Percentiles rank a stretch among this genome's conserved stretches.
These are phyloP conservation scores for Dendrobium officinale DNA, from an alignment of 106 monocot genomes.

Conservation along the genomic window DNA sequence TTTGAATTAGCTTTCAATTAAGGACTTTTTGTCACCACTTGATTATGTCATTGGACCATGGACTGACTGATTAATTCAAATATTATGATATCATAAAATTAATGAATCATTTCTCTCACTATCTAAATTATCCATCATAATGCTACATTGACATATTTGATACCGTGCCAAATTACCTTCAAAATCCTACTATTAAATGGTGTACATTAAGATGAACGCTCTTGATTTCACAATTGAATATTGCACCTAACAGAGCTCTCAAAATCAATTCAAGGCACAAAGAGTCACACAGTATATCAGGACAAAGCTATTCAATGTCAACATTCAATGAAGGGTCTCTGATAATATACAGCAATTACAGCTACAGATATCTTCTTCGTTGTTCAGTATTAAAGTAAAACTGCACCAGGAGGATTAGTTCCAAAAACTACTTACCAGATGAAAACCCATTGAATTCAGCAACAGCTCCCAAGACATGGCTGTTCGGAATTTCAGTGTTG, in stretches of 20 bases:
- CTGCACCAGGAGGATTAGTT: neutral
- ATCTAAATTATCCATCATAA: neutral
- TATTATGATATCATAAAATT: too few relatives aligned
- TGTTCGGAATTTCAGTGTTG: conserved; percentile 12
- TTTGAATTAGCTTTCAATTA: too few relatives aligned
- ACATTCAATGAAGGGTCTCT: neutral
- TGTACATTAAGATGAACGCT: neutral
- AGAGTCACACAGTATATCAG: neutral
- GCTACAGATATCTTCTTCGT: neutral
- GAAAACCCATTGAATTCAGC: conserved; percentile 1
- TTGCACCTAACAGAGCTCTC: neutral
- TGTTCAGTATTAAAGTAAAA: neutral
- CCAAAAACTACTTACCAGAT: conserved; percentile 27
- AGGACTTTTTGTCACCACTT: too few relatives aligned
- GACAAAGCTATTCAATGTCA: neutral
- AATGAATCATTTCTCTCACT: neutral
- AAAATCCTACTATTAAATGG: neutral
- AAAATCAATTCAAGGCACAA: neutral
- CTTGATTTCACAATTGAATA: neutral
- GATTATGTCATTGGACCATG: too few relatives aligned
- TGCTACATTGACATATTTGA: neutral
- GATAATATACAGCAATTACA: neutral
- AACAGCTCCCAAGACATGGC: conserved; percentile 15
- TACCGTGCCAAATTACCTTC: neutral
- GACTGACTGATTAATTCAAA: too few relatives aligned